Base-by-base conservation (phyloP, 2,329 filamentous ascomycete species). In the Clarireedia hainanense region DNA sequence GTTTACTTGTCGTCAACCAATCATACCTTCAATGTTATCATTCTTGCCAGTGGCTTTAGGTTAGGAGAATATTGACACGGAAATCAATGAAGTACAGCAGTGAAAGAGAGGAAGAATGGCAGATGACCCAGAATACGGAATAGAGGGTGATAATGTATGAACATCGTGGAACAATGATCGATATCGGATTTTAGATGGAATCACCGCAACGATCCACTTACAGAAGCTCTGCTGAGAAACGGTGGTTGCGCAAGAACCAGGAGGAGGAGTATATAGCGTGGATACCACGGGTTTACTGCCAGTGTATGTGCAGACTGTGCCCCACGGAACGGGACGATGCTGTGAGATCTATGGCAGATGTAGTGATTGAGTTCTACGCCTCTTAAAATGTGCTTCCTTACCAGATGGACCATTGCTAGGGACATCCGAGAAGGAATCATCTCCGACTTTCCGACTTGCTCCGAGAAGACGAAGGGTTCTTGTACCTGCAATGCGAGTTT, bases 311-410 rank as follows among this genome's bases (percentile, higher is more conserved):
- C 37, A 55, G 46, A 24, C 52, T 50, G 52, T 50, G 52, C 52
- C 52, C 36, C 46, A 30, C 46, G 52, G 52, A 55, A 55, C 52
- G 52, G 52, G 27, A 45, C 52, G 52, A 50, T 9, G 37, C 27
- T 55, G 37, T 48, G 36, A 26, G 45, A 49, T 49, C 52, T 50
- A 49, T 50, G 45, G 27, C 24, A 36, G 17, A 43, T 12, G 20
- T 17, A 24, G 37, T 49, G 5, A 37, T 42, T 42, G 45, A 17
- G 37, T 50, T 55, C 52, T 50, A 27, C 27, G 46, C 27, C 27
- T 9, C 52, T 27, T 20, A 24, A 50, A 9, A 9, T 34, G 37
- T 9, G 30, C 40, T 48, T 26, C 14, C 36, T 30, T 9, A 5
- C n/a, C 14, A 30, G 24, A 42, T 7, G n/a, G 15, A 17, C 12